Percentiles rank a stretch among this genome's conserved stretches.
Evolutionary conservation across 768 basidiomycete genomes (phyloP).

Genomic region (Arthromyces matolae): DNA sequence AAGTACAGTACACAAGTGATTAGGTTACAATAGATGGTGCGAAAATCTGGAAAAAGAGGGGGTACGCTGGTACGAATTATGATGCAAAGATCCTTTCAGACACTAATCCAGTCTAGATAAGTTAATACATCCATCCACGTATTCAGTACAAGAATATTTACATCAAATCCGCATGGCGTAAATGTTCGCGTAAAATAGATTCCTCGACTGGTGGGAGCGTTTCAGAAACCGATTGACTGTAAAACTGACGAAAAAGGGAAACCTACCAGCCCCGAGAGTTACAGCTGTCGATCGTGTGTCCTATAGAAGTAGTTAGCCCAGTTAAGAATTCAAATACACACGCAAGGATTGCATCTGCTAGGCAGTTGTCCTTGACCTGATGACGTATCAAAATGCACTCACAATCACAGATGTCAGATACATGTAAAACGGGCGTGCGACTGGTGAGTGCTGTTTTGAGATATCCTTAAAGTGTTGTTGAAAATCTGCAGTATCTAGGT

Average conservation of each 20-base stretch:
- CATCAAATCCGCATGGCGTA: slow-evolving; percentile 68
- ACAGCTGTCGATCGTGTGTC: slow-evolving; percentile 72
- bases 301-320: slow-evolving; percentile 35
- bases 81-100: background rate
- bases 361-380: background rate
- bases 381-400: slow-evolving; percentile 28
- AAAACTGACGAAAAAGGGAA: slow-evolving; percentile 1
- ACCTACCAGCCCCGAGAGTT: slow-evolving; percentile 61
- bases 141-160: slow-evolving; percentile 27
- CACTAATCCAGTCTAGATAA: slow-evolving; percentile 5
- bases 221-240: slow-evolving; percentile 4
- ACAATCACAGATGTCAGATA: slow-evolving; percentile 79
- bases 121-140: slow-evolving; percentile 2
- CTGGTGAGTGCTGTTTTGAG: slow-evolving; percentile 55
- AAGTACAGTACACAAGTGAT: too few relatives aligned
- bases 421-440: slow-evolving; percentile 63
- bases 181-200: slow-evolving; percentile 66
- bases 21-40: too few relatives aligned
- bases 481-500: slow-evolving; percentile 49
- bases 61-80: background rate
- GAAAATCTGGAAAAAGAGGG: too few relatives aligned
- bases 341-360: slow-evolving; percentile 4
- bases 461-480: slow-evolving; percentile 80
- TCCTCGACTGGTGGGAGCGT: slow-evolving; percentile 51
- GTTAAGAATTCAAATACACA: background rate